Base-by-base conservation (phyloP, 345 rosid species). In the sweet orange (Citrus sinensis) region DNA sequence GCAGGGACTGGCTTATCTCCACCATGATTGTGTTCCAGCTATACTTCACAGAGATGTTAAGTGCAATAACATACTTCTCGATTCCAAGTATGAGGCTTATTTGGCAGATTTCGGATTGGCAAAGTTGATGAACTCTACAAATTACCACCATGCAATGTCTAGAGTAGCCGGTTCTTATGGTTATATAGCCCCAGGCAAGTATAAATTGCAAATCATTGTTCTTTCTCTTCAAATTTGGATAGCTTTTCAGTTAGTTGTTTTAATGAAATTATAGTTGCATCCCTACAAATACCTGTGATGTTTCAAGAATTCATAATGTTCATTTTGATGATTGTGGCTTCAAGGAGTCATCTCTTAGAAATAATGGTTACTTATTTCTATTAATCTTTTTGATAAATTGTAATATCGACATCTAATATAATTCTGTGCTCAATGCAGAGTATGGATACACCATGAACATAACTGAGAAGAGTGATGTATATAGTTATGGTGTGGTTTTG, bases 381-480 rank as follows among this genome's bases (percentile, higher is more conserved):
- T 67, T 10, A 19, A 13, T 40, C 40, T 30, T 46, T 75, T 46
- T 69, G 5, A 13, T 22, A 27, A 71, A 17, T 65, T 22, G 10
- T n/a, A 6, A 30, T 27, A 7, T 66, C 46, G 5, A 25, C 24
- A 40, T 46, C 73, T 61, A 30, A 80, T n/a, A 61, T 62, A 30
- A 80, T 65, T 75, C 22, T 17, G 4, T 82, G 29, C 17, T 71
- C 49, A 54, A 70, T 87, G 87, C 94, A 95, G 99, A 95, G 83
- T 95, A 95, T 39, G 99, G 98, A 34, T 93, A 92, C 90, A 91
- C 96, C 6, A 90, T 90, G 97, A 95, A 95, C 86, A 92, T 95
- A 77, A 89, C 99, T 3, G 98, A 95, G 85, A 95, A 93, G 87
- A 95, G 98, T 61, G 99, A 95, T 76, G 99, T 93, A 27, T 93